Evolutionary conservation across 2,329 filamentous ascomycete genomes (phyloP).

Genomic region (Ophiobolus disseminans): DNA sequence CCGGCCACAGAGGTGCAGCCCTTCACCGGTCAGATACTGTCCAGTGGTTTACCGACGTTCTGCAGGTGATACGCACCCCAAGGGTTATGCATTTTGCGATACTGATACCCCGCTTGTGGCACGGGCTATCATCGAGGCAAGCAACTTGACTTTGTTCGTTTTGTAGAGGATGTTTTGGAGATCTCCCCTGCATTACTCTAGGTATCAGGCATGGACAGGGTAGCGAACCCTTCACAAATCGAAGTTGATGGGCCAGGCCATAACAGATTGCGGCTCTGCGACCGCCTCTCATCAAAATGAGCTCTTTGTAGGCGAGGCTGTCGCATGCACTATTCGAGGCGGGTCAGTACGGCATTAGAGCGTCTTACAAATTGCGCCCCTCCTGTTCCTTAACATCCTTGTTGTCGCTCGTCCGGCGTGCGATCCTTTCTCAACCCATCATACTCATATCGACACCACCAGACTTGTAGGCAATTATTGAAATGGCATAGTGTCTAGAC

Average conservation of each 20-base stretch:
- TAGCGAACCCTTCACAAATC: conserved; percentile 16
- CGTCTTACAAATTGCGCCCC: conserved; percentile 18
- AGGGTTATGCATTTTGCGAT: conserved; percentile 17
- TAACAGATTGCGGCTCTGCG: conserved; percentile 16
- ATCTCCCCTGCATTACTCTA: too few species aligned
- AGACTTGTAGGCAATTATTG: neutral
- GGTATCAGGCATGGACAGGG: too few species aligned
- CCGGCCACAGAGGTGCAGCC: conserved; percentile 17
- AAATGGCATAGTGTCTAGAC: too few species aligned
- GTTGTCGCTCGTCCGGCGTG: conserved; percentile 16
- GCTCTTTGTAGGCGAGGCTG: conserved; percentile 26
- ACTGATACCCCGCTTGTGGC: conserved; percentile 34
- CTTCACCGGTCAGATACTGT: conserved; percentile 25
- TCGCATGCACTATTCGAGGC: conserved; percentile 17
- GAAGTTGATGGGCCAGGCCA: conserved; percentile 17
- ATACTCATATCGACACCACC: conserved; percentile 15
- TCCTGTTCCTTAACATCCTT: conserved; percentile 18
- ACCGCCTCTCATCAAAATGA: conserved; percentile 19
- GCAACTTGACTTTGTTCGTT: conserved; percentile 13
- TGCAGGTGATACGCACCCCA: conserved; percentile 20
- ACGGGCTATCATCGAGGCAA: conserved; percentile 28
- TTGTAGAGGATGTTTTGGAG: conserved; percentile 6
- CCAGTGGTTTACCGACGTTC: conserved; percentile 7
- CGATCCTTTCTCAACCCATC: conserved; percentile 7
- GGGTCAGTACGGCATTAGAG: conserved; percentile 17